Conservation (phyloP, 148 eudicot genomes). For the Rhododendron ovatum region DNA sequence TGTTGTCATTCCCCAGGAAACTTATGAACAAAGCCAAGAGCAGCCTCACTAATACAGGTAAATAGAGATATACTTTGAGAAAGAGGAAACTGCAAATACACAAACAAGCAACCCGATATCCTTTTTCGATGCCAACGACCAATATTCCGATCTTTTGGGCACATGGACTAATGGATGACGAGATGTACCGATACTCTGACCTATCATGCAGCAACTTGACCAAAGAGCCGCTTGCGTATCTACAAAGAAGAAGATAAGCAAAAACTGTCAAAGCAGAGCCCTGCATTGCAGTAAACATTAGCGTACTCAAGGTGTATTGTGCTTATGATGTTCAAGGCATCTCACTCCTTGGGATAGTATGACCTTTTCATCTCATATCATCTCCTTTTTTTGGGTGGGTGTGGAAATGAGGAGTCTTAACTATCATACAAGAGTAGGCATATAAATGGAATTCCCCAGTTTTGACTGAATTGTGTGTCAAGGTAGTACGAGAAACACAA, state of each 20-base stretch:
- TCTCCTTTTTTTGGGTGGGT: no score
- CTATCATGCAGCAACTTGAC: constrained; percentile 45
- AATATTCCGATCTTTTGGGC: neutral
- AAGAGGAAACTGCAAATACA: neutral
- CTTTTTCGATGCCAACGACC: neutral
- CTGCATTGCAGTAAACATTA: no score
- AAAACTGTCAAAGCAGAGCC: neutral
- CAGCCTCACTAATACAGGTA: no score
- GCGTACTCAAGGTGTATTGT: no score
- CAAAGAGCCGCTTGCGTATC: constrained; percentile 80
- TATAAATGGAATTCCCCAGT: neutral
- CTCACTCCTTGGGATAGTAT: no score
- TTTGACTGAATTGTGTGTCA: neutral
- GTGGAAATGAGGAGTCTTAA: no score
- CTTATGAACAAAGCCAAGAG: no score
- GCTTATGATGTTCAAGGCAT: no score
- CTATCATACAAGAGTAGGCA: neutral
- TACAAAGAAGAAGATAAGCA: constrained; percentile 21
- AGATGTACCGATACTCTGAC: constrained; percentile 19
- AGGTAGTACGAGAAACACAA: no score
- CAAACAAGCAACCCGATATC: neutral
- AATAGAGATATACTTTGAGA: no score
- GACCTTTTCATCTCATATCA: no score
- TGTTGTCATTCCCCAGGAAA: neutral
- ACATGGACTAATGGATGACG: neutral